Percentiles rank a stretch among this genome's conserved stretches.
Evolutionary conservation across 768 basidiomycete species (phyloP).

Genomic region (Galerina sulciceps): DNA sequence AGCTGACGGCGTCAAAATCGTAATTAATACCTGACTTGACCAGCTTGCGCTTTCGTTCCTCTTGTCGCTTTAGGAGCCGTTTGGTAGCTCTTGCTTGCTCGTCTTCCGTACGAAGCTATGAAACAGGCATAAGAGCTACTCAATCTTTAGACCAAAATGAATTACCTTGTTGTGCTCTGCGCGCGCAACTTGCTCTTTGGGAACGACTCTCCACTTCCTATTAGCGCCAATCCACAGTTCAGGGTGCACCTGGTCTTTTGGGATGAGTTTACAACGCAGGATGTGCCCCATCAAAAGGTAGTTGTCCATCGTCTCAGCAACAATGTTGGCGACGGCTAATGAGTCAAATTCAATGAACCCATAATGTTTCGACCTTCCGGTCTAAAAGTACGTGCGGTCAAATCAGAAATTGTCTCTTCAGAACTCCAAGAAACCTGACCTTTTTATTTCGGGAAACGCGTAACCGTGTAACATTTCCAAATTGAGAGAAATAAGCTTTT

Average conservation of each 20-base stretch:
- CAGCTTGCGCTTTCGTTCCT: constrained; percentile 77
- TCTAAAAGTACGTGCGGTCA: constrained; percentile 48
- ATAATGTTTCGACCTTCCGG: constrained; percentile 95
- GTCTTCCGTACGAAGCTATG: constrained; percentile 73
- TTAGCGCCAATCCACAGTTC: constrained; percentile 98
- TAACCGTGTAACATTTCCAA: constrained; percentile 86
- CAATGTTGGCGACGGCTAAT: constrained; percentile 88
- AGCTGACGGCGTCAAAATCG: constrained; percentile 78
- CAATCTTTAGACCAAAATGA: background rate
- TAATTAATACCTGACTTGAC: constrained; percentile 85
- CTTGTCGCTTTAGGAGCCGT: constrained; percentile 77
- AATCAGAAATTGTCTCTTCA: background rate
- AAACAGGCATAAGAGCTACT: background rate
- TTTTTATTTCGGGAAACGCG: constrained; percentile 94
- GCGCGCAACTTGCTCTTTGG: constrained; percentile 71
- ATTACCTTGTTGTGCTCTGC: constrained; percentile 82
- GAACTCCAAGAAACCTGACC: constrained; percentile 41
- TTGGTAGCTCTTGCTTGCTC: constrained; percentile 67
- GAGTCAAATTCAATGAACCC: constrained; percentile 96
- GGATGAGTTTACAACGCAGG: constrained; percentile 87
- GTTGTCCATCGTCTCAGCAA: constrained; percentile 99
- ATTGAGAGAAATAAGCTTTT: constrained; percentile 91
- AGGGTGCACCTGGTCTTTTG: constrained; percentile 89
- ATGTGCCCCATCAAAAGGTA: constrained; percentile 96
- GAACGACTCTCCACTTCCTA: constrained; percentile 84